These are phyloP conservation scores for Wickerhamomyces sp. DNA, from an alignment of 1,139 yeast genomes.

Conservation along the genomic window DNA sequence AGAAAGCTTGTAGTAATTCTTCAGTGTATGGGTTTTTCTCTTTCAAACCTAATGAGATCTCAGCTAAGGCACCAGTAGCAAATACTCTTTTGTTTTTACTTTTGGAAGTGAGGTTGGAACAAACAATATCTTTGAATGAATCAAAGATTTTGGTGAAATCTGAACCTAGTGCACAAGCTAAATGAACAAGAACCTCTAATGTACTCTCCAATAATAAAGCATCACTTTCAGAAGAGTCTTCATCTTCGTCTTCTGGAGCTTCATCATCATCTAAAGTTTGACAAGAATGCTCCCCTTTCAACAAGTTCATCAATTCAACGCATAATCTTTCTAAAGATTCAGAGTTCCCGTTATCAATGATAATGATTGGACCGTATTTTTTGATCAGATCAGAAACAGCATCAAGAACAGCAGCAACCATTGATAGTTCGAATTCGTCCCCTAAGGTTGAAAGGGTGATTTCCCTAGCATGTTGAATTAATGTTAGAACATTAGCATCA, in stretches of 20 bases:
- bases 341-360: constrained; percentile 57
- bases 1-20: constrained; percentile 67
- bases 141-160: constrained; percentile 72
- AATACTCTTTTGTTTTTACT: constrained; percentile 75
- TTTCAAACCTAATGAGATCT: constrained; percentile 75
- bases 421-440: constrained; percentile 77
- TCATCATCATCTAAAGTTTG: constrained; percentile 65
- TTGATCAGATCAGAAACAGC: constrained; percentile 66
- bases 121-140: constrained; percentile 65
- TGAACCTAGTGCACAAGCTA: constrained; percentile 69
- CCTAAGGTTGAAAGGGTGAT: constrained; percentile 59
- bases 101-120: constrained; percentile 57
- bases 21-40: constrained; percentile 60
- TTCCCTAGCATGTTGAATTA: constrained; percentile 64
- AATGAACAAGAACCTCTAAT: constrained; percentile 75
- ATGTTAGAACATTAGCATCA: constrained; percentile 50
- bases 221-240: constrained; percentile 83
- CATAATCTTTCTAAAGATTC: constrained; percentile 62
- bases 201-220: constrained; percentile 82
- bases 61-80: constrained; percentile 88
- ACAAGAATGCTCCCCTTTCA: constrained; percentile 79
- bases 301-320: constrained; percentile 61
- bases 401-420: constrained; percentile 79
- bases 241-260: constrained; percentile 43
- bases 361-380: constrained; percentile 68